A percentile compares a stretch with the other conserved stretches of the same genome.
These are phyloP conservation scores for Dipodascopsis uninucleata DNA, from an alignment of 805 yeast species.

Conservation along the genomic window DNA sequence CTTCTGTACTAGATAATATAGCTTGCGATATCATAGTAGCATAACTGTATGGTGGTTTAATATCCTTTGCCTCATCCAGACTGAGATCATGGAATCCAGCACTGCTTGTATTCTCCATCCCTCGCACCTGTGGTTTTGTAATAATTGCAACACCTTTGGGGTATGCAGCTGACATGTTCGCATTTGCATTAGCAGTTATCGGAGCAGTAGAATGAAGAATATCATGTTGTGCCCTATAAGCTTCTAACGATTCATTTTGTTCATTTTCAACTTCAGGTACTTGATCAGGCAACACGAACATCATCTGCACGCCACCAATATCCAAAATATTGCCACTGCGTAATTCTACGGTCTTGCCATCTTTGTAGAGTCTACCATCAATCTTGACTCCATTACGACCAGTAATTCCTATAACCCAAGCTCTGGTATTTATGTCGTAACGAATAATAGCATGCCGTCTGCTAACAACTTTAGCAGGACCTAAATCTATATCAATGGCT, in stretches of 20 bases:
- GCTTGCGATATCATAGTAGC: constrained; percentile 99
- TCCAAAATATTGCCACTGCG: constrained; percentile 88
- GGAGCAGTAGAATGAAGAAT: constrained; percentile 4
- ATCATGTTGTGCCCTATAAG: constrained; percentile 15
- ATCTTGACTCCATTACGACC: constrained; percentile 95
- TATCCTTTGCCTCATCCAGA: constrained; percentile 84
- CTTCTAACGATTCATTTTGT: constrained; percentile 6
- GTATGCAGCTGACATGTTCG: constrained; percentile 31
- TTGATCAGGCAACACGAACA: constrained; percentile 89
- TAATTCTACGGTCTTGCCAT: constrained; percentile 46
- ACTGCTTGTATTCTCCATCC: constrained; percentile 33
- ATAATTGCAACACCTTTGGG: constrained; percentile 44
- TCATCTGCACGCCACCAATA: constrained; percentile 97
- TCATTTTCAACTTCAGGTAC: constrained; percentile 20
- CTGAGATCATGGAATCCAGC: constrained; percentile 49
- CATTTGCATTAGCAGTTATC: background rate
- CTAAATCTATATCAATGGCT: constrained; percentile 76
- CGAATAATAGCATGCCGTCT: constrained; percentile 83
- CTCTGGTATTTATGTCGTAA: constrained; percentile 67
- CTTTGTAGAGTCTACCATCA: constrained; percentile 55
- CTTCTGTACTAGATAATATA: constrained; percentile 80
- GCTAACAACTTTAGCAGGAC: constrained; percentile 96
- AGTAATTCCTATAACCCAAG: constrained; percentile 78
- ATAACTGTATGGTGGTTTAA: constrained; percentile 94
- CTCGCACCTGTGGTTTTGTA: constrained; percentile 42